Evolutionary conservation across 305 asterid species (phyloP).

Genomic region (Fraxinus xanthoxyloides): DNA sequence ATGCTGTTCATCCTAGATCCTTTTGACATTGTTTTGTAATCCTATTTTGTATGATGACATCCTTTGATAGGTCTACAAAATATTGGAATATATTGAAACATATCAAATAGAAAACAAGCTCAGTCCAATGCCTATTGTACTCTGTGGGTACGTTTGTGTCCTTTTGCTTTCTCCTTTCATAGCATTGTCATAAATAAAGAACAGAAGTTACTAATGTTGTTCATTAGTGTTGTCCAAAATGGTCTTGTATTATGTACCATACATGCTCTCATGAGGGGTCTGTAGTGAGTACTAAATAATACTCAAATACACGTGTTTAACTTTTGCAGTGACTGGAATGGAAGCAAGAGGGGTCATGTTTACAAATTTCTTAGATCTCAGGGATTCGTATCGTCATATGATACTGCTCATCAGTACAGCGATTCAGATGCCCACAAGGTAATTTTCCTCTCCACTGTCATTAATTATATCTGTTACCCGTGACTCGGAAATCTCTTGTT

Average conservation of each 20-base stretch:
- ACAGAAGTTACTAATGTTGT: slow-evolving; percentile 1
- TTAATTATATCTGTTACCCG: background rate
- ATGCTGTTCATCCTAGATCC: background rate
- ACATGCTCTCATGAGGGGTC: background rate
- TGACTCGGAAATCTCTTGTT: background rate
- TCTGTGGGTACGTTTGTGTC: slow-evolving; percentile 64
- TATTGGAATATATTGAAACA: slow-evolving; percentile 74
- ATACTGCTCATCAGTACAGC: slow-evolving; percentile 90
- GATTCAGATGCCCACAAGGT: slow-evolving; percentile 98
- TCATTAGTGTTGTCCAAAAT: slow-evolving; percentile 44
- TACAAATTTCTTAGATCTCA: slow-evolving; percentile 90
- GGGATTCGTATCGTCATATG: slow-evolving; percentile 95
- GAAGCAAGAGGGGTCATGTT: slow-evolving; percentile 91
- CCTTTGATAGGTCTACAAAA: slow-evolving; percentile 71
- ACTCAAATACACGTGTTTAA: slow-evolving; percentile 9
- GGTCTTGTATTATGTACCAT: slow-evolving; percentile 16
- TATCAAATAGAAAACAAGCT: slow-evolving; percentile 88
- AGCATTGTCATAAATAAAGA: background rate
- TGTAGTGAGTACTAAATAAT: background rate
- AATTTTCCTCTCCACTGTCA: background rate
- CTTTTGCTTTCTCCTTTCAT: background rate
- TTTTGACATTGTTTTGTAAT: background rate
- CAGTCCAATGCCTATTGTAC: slow-evolving; percentile 86
- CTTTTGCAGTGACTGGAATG: slow-evolving; percentile 78
- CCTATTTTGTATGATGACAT: background rate